Base-by-base conservation (phyloP, 2,329 filamentous ascomycete genomes). In the Penicillium sp. region DNA sequence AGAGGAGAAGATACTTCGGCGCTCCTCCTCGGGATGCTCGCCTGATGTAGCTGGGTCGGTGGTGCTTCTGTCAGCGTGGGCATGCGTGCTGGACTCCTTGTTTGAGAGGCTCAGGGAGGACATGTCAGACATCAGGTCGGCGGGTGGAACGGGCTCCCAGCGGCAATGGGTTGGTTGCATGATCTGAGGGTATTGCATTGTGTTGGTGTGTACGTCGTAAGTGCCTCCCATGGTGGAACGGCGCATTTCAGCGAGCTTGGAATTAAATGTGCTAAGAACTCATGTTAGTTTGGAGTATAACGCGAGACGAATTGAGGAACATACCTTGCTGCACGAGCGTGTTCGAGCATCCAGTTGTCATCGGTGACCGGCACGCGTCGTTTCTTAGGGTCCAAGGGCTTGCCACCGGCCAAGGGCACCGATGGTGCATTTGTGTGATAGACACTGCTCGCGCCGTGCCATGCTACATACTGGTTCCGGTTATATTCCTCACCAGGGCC, bases 391-490 rank as follows among this genome's bases (percentile, higher is more conserved):
- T 92, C 89, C 7, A 85, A 73, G 31, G 77, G 79, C 72, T 95
- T 95, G 52, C 88, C 88, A 54, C 80, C 85, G 29, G 85, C 85
- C 52, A 87, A 78, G 2, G 90, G 90, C n/a, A 89, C 85, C 21
- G 87, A 85, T 1, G 90, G 89, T 1, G 81, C 83, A 51, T 85
- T 86, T 12, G 89, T 90, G 70, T 97, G 91, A 70, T 99, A 99
- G 23, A 99, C 94, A 36, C 89, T 87, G 70, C 93, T 97, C 44
- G 94, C 94, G 45, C 94, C 94, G 70, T 96, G 92, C 94, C 94
- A 99, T 26, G 94, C 94, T 26, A 99, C 94, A 68, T 96, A 99
- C 71, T 96, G 92, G 69, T 99, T 99, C 76, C 93, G 91, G 79
- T 99, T 96, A 80, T 99, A 99, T n/a, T 86, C 81, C 69, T 95